Base-by-base conservation (phyloP, 2,329 filamentous ascomycete species). In the Scorias spongiosa region DNA sequence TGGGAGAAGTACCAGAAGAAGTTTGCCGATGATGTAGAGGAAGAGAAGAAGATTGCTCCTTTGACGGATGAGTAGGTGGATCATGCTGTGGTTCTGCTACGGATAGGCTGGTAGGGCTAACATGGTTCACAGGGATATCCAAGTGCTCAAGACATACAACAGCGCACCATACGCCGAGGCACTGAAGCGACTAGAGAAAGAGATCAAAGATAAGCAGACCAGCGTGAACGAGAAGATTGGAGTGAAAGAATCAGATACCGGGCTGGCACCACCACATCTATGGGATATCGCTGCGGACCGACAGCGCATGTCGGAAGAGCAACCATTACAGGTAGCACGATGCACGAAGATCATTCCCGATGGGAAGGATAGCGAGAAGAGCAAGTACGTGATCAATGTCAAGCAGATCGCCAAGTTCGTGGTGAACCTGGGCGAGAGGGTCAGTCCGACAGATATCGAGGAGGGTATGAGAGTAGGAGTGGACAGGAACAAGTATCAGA, bases 401-500 rank as follows among this genome's bases (percentile, higher is more conserved):
- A 98, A 98, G 74, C 91, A 98, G 67, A 98, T 98, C 58, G 91
- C 91, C 59, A 98, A 98, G 69, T 98, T 98, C 58, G 91, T 98
- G 42, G 91, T 98, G 52, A 91, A 95, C 66, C 78, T 98, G 42
- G 91, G 91, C 56, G 91, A 98, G 62, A 82, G 91, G 51, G 91
- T 98, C 55, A 93, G 84, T 60, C 91, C 91, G 41, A 96, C 91
- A 54, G 91, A 98, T 78, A 98, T 98, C 58, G 91, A 98, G 62
- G 91, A 98, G 66, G 91, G 91, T 51, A 98, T 98, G 91, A 80
- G 91, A 54, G 91, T 98, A 49, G 91, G 78, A 61, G 91, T 98
- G 62, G 91, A 98, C 66, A 77, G 91, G 46, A 96, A 93, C 72
- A 98, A 98, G 73, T 98, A 98, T 67, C 91, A 98, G 68, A 98